These are phyloP conservation scores for Claviceps africana DNA, from an alignment of 2,329 filamentous ascomycete genomes.

Conservation along the genomic window DNA sequence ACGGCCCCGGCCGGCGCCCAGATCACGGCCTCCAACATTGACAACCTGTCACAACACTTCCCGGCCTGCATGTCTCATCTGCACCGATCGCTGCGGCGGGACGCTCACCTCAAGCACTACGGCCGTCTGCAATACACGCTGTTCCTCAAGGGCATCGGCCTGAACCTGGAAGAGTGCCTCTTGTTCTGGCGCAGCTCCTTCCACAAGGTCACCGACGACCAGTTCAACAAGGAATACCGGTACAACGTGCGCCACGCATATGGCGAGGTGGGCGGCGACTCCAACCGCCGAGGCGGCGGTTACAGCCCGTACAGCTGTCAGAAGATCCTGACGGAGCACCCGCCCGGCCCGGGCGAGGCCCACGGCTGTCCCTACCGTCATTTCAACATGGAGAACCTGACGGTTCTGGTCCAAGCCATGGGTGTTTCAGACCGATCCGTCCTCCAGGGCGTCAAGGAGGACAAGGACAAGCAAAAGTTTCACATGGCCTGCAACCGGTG, in stretches of 20 bases:
- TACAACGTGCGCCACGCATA: constrained; percentile 96
- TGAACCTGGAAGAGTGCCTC: constrained; percentile 82
- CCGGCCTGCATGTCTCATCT: constrained; percentile 90
- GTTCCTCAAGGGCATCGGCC: constrained; percentile 89
- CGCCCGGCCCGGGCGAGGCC: constrained; percentile 72
- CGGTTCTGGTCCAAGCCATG: constrained; percentile 57
- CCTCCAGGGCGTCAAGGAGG: constrained; percentile 69
- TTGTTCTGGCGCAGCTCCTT: constrained; percentile 84
- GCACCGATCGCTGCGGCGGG: constrained; percentile 71
- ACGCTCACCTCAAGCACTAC: constrained; percentile 84
- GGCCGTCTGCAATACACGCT: constrained; percentile 89
- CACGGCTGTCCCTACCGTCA: constrained; percentile 97
- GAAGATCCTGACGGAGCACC: constrained; percentile 81
- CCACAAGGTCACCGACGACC: constrained; percentile 77
- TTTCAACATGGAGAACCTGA: constrained; percentile 78
- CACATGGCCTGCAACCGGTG: constrained; percentile 92
- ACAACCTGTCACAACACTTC: constrained; percentile 67
- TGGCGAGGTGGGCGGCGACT: constrained; percentile 87
- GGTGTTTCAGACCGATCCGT: constrained; percentile 69
- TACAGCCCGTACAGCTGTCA: constrained; percentile 91
- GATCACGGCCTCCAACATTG: constrained; percentile 67
- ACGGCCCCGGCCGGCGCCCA: constrained; percentile 53
- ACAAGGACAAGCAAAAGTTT: constrained; percentile 76
- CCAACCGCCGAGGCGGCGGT: constrained; percentile 71
- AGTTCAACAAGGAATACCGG: constrained; percentile 93